These are phyloP conservation scores for Trichaptum fuscoviolaceum DNA, from an alignment of 768 basidiomycete genomes.

Conservation along the genomic window DNA sequence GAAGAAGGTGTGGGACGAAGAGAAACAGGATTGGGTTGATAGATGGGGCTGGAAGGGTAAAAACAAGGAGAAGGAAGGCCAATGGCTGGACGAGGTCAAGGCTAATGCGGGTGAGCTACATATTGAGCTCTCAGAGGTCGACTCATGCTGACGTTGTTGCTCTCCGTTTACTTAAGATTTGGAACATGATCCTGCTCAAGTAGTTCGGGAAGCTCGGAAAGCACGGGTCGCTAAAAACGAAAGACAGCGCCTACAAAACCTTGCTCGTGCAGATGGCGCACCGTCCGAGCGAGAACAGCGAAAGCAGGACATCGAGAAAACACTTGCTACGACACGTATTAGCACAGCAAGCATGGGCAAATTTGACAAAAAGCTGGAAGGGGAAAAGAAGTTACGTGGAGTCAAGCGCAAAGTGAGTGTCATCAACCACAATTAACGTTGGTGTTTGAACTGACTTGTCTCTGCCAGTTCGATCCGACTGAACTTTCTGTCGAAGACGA, in stretches of 20 bases:
- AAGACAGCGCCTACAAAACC: constrained; percentile 66
- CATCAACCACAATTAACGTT: neutral
- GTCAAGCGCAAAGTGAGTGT: constrained; percentile 85
- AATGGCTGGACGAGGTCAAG: constrained; percentile 93
- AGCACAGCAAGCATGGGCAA: constrained; percentile 96
- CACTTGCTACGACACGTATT: constrained; percentile 65
- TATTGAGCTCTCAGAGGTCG: neutral
- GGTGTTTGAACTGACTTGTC: constrained; percentile 1
- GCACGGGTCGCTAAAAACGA: constrained; percentile 81
- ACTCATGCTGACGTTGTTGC: constrained; percentile 3
- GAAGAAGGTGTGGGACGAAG: constrained; percentile 89
- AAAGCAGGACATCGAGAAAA: constrained; percentile 70
- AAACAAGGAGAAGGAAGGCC: constrained; percentile 79
- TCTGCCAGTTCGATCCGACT: constrained; percentile 75
- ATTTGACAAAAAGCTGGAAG: constrained; percentile 86
- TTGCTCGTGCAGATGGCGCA: constrained; percentile 47
- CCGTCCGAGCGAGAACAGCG: constrained; percentile 40
- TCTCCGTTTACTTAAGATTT: constrained; percentile 42
- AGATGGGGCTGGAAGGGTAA: constrained; percentile 88
- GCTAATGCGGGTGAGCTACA: constrained; percentile 66
- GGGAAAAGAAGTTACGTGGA: constrained; percentile 84
- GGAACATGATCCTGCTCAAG: constrained; percentile 74
- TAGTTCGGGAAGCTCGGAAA: constrained; percentile 74
- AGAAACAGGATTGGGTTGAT: constrained; percentile 86
- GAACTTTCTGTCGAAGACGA: constrained; percentile 64